Evolutionary conservation across 345 rosid species (phyloP), one percentile per base, ranked within the genome.

Genomic region (Melaleuca alternifolia): DNA sequence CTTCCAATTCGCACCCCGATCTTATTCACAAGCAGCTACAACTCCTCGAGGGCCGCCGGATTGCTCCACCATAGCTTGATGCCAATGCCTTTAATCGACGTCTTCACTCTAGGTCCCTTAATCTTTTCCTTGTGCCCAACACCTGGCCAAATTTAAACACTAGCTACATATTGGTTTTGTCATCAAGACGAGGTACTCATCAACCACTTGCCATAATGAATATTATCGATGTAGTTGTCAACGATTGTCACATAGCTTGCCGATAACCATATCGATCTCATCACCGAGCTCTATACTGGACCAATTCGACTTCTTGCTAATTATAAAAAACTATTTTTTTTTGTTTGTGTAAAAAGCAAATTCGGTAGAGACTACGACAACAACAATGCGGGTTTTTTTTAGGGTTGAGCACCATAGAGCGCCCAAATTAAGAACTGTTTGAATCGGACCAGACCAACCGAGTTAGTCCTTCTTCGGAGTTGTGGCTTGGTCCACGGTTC

Each of bases 1-100:
- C 6, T 62, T 30, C 44, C 76, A 7, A 62, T 4, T 14, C 1
- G 0, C 1, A 15, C 0, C 2, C 1, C 3, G 21, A 52, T 52
- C 7, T 26, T n/a, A 59, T 59, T n/a, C 30, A 14, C 65, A n/a
- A 59, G 65, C 2, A 61, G 41, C 28, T 61, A 61, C 21, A 8
- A 61, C 37, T 28, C 41, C 26, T 61, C 10, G 14, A 61, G 75
- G 28, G 41, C 75, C 8, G 41, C 1, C 28, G 21, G 41, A 41
- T 13, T 61, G 41, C 41, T 2, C 41, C 41, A 30, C 75, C 75
- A 28, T 12, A 28, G 30, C 75, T 26, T 30, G 11, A 26, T 57
- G 28, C 11, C 65, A 26, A 57, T 57, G 44, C 76, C 44, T 62
- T 62, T 7, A 62, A 62, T 30, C 44, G 76, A 15, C 76, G 30